These are phyloP conservation scores for Vaccinium corymbosum DNA, from an alignment of 148 eudicot species.

Conservation along the genomic window DNA sequence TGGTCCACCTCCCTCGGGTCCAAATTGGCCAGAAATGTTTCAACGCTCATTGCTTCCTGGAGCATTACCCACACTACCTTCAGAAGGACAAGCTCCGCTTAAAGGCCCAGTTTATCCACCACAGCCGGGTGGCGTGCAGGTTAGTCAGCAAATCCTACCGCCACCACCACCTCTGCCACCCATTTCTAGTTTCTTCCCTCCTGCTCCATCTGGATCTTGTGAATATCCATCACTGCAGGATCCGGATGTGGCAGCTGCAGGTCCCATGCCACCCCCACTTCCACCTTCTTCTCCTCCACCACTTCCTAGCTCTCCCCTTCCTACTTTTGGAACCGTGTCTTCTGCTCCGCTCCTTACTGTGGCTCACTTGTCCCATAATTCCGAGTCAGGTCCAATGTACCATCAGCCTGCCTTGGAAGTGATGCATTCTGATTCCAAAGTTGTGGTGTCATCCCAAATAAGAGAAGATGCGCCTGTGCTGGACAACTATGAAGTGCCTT, in stretches of 20 bases:
- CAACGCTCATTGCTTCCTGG: slow-evolving; percentile 21
- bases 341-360: slow-evolving; percentile 19
- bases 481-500: slow-evolving; percentile 5
- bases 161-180: slow-evolving; percentile 43
- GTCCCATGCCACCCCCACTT: slow-evolving; percentile 36
- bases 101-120: slow-evolving; percentile 27
- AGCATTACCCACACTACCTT: slow-evolving; percentile 19
- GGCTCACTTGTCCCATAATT: slow-evolving; percentile 20
- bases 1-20: slow-evolving; percentile 7
- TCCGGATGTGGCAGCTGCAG: slow-evolving; percentile 19
- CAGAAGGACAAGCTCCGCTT: slow-evolving; percentile 28
- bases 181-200: slow-evolving; percentile 26
- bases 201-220: slow-evolving; percentile 27
- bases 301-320: slow-evolving; percentile 17
- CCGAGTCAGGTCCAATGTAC: slow-evolving; percentile 21
- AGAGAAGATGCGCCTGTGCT: slow-evolving; percentile 17
- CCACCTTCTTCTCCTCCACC: slow-evolving; percentile 41
- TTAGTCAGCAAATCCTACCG: slow-evolving; percentile 24
- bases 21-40: slow-evolving; percentile 19
- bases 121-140: slow-evolving; percentile 27
- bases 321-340: slow-evolving; percentile 14
- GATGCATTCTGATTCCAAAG: slow-evolving; percentile 18
- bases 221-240: slow-evolving; percentile 20
- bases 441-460: slow-evolving; percentile 11
- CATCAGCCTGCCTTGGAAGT: slow-evolving; percentile 14